These are phyloP conservation scores for Avicennia marina DNA, from an alignment of 257 asterid species.

Conservation along the genomic window DNA sequence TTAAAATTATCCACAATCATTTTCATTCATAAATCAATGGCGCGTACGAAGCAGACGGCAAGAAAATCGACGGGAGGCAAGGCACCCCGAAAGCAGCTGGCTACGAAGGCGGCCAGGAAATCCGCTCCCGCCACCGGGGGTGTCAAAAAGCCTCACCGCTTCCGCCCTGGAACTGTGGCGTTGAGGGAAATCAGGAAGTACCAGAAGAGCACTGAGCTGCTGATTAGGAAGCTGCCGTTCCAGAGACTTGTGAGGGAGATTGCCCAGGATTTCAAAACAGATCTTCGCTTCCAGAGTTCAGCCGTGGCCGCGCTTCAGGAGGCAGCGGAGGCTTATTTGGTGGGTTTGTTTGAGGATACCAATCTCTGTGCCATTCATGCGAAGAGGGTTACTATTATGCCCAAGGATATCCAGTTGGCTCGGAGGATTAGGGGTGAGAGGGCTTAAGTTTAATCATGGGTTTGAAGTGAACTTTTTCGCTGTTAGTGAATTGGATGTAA, in stretches of 20 bases:
- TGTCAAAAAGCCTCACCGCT: conserved; percentile 36
- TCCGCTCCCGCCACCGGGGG: conserved; percentile 36
- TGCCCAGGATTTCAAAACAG: conserved; percentile 35
- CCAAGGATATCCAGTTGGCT: conserved; percentile 32
- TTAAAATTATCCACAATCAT: neutral
- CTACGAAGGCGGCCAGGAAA: conserved; percentile 34
- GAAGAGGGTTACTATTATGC: conserved; percentile 32
- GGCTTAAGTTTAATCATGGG: conserved; percentile 16
- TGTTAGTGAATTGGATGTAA: no score
- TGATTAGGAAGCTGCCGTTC: conserved; percentile 30
- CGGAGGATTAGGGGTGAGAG: conserved; percentile 37
- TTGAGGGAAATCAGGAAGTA: conserved; percentile 32
- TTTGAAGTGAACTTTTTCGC: neutral
- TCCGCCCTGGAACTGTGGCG: conserved; percentile 36
- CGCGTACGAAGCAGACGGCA: conserved; percentile 31
- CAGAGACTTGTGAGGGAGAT: conserved; percentile 34
- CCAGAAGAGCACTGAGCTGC: conserved; percentile 31
- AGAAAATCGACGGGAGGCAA: conserved; percentile 34
- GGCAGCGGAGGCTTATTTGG: conserved; percentile 38
- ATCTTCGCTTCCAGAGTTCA: conserved; percentile 32
- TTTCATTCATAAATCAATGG: conserved; percentile 5
- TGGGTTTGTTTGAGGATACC: conserved; percentile 32
- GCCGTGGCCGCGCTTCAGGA: conserved; percentile 35
- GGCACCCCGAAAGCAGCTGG: conserved; percentile 32
- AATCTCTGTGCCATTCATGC: conserved; percentile 33